phyloP scores from a whole-genome alignment of 2,329 filamentous ascomycete genomes.

The Xylariaceae sp. region DNA sequence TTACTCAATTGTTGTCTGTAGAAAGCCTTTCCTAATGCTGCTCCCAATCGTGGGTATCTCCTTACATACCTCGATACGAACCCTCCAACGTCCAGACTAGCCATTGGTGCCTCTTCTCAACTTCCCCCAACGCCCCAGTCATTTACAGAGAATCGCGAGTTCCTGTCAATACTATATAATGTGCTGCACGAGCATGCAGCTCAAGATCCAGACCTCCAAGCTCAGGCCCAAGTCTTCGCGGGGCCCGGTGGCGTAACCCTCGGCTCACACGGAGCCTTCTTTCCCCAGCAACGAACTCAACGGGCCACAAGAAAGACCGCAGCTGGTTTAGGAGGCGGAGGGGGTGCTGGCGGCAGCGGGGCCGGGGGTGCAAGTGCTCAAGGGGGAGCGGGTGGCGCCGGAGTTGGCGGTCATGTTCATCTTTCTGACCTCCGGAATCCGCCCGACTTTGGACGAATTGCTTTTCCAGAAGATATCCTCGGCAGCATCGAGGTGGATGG shows the following conservation, averaged over 20 bases:
- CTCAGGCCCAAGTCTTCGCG: conserved; percentile 66
- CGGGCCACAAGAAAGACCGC: conserved; percentile 39
- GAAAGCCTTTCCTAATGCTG: conserved; percentile 63
- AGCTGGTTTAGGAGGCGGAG: conserved; percentile 44
- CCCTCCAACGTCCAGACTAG: conserved; percentile 59
- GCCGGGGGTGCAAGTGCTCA: conserved; percentile 64
- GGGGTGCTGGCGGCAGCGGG: conserved; percentile 54
- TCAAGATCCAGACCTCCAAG: conserved; percentile 59
- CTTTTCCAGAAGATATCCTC: conserved; percentile 73
- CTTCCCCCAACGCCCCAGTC: conserved; percentile 67
- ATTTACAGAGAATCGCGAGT: conserved; percentile 64
- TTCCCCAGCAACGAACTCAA: conserved; percentile 48
- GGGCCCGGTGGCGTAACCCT: conserved; percentile 61
- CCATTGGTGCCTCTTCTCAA: conserved; percentile 63
- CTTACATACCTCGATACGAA: conserved; percentile 65
- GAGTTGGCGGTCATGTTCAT: conserved; percentile 68
- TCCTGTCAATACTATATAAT: conserved; percentile 63
- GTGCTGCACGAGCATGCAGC: conserved; percentile 62
- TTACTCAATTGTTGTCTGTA: conserved; percentile 38
- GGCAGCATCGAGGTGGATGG: conserved; percentile 70
- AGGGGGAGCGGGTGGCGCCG: conserved; percentile 65
- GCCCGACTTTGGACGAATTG: conserved; percentile 70
- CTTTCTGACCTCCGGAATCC: conserved; percentile 68
- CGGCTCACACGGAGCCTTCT: conserved; percentile 58
- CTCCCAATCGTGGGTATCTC: conserved; percentile 54